phyloP scores from a whole-genome alignment of 1,284 basidiomycete genomes.

The Ganoderma resinaceum region DNA sequence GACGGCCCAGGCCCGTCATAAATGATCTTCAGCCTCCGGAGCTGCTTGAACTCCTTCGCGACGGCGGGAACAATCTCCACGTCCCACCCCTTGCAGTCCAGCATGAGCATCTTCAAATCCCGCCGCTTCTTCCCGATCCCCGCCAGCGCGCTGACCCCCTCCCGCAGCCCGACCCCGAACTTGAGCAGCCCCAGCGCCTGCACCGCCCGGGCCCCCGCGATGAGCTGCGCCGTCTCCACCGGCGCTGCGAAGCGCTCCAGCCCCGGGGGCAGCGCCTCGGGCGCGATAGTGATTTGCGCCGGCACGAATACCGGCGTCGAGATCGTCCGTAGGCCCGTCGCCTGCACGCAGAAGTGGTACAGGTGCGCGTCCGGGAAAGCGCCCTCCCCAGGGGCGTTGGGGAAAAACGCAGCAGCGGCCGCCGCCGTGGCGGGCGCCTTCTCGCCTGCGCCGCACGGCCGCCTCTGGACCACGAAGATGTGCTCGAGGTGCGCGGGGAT shows the following conservation, averaged over 20 bases:
- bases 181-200: slow-evolving; percentile 37
- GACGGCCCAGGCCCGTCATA: slow-evolving; percentile 33
- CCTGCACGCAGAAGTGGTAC: slow-evolving; percentile 36
- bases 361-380: slow-evolving; percentile 37
- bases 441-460: neutral
- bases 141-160: slow-evolving; percentile 35
- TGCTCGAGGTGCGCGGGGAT: slow-evolving; percentile 43
- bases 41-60: slow-evolving; percentile 35
- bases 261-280: slow-evolving; percentile 36
- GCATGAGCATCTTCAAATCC: slow-evolving; percentile 36
- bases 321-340: slow-evolving; percentile 34
- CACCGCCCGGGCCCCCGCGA: slow-evolving; percentile 30
- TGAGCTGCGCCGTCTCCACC: slow-evolving; percentile 32
- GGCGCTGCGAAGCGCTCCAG: slow-evolving; percentile 39
- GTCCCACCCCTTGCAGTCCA: slow-evolving; percentile 40
- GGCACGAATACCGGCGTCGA: slow-evolving; percentile 36
- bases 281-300: slow-evolving; percentile 32
- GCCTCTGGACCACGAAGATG: slow-evolving; percentile 44
- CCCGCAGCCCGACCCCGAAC: slow-evolving; percentile 30
- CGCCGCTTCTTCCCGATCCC: slow-evolving; percentile 25
- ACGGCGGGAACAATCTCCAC: slow-evolving; percentile 40
- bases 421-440: neutral
- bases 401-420: neutral
- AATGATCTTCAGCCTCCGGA: slow-evolving; percentile 38
- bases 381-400: slow-evolving; percentile 23